Evolutionary conservation across 2,329 filamentous ascomycete genomes (phyloP).

Genomic region (Leptographium radiaticola): DNA sequence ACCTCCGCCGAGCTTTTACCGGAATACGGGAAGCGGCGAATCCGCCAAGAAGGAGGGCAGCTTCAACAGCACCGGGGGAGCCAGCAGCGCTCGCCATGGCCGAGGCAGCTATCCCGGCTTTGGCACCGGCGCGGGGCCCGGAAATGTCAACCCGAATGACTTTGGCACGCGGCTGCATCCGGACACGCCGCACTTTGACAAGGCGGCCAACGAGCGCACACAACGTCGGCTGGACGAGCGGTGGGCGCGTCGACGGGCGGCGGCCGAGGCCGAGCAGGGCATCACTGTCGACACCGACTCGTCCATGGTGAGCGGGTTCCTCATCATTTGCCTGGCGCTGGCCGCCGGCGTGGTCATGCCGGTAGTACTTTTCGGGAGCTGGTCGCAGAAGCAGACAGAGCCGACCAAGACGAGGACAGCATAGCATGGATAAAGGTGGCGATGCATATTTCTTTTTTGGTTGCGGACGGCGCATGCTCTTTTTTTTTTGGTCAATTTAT

Average conservation of each 20-base stretch:
- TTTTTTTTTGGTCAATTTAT: not conserved
- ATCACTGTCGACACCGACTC: slow-evolving; percentile 21
- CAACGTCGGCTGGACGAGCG: slow-evolving; percentile 50
- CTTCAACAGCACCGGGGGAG: slow-evolving; percentile 8
- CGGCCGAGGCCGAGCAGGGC: slow-evolving; percentile 6
- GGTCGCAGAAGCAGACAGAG: slow-evolving; percentile 15
- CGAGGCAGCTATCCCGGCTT: slow-evolving; percentile 19
- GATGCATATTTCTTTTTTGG: too few relatives aligned
- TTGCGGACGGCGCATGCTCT: too few relatives aligned
- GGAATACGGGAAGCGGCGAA: slow-evolving; percentile 27
- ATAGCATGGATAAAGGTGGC: not conserved
- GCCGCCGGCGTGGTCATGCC: slow-evolving; percentile 32
- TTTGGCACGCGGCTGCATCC: slow-evolving; percentile 21
- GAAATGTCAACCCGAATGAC: slow-evolving; percentile 4
- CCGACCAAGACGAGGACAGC: slow-evolving; percentile 3
- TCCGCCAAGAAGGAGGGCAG: slow-evolving; percentile 13
- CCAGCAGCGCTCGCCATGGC: slow-evolving; percentile 36
- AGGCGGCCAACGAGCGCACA: slow-evolving; percentile 56
- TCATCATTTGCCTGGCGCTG: slow-evolving; percentile 35
- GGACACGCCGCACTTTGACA: slow-evolving; percentile 68
- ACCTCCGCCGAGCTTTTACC: slow-evolving; percentile 81
- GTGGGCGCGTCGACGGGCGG: slow-evolving; percentile 24
- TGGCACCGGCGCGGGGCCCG: slow-evolving; percentile 2
- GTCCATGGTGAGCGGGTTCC: slow-evolving; percentile 30
- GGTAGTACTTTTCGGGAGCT: slow-evolving; percentile 24